These are phyloP conservation scores for Aspergillus texensis DNA, from an alignment of 2,329 filamentous ascomycete genomes.

Conservation along the genomic window DNA sequence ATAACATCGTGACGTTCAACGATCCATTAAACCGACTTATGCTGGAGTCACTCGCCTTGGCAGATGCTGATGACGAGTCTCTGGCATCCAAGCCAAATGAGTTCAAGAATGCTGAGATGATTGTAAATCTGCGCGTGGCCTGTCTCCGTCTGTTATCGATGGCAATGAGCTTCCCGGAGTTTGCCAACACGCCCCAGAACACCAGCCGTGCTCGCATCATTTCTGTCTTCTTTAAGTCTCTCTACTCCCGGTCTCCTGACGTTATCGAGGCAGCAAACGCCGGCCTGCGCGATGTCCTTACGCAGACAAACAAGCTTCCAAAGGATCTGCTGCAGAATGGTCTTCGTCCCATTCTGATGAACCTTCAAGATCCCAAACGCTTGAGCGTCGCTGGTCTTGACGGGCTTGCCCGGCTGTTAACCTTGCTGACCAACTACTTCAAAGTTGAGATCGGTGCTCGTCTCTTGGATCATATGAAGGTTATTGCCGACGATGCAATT, in stretches of 20 bases:
- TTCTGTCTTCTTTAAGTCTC: slow-evolving; percentile 94
- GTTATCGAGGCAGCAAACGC: slow-evolving; percentile 94
- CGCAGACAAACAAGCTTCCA: slow-evolving; percentile 85
- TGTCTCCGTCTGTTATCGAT: slow-evolving; percentile 92
- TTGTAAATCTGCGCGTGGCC: slow-evolving; percentile 86
- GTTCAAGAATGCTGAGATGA: slow-evolving; percentile 92
- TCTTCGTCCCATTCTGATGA: slow-evolving; percentile 91
- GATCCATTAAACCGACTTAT: slow-evolving; percentile 87
- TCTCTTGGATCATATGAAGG: slow-evolving; percentile 90
- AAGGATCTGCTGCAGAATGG: slow-evolving; percentile 95
- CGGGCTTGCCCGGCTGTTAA: slow-evolving; percentile 84
- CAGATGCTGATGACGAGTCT: slow-evolving; percentile 91
- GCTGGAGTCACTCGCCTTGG: slow-evolving; percentile 89
- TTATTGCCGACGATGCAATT: slow-evolving; percentile 77
- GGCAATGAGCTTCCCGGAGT: slow-evolving; percentile 91
- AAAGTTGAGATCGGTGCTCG: slow-evolving; percentile 96
- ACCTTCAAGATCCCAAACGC: slow-evolving; percentile 89
- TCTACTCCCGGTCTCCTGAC: slow-evolving; percentile 89
- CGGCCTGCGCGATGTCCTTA: slow-evolving; percentile 83
- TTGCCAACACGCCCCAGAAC: slow-evolving; percentile 73
- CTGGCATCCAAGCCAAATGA: slow-evolving; percentile 91
- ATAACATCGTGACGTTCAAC: slow-evolving; percentile 87
- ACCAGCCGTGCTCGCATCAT: slow-evolving; percentile 71
- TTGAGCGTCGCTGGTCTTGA: slow-evolving; percentile 87
- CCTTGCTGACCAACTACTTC: slow-evolving; percentile 95